These are phyloP conservation scores for Arachis monticola DNA, from an alignment of 331 rosid species.

Conservation along the genomic window DNA sequence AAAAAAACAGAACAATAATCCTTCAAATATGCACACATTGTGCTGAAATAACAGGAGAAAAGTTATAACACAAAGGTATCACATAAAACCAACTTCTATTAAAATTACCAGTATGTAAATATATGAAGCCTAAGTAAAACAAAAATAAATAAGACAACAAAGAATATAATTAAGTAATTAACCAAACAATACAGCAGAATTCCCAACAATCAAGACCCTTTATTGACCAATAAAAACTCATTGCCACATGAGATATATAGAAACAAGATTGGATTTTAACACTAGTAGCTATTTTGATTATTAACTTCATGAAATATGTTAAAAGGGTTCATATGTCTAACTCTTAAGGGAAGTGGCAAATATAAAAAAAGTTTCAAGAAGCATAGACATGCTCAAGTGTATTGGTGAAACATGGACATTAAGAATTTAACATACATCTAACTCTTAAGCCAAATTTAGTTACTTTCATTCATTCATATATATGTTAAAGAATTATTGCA, in stretches of 20 bases:
- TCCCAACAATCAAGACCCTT: background rate
- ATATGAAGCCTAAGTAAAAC: background rate
- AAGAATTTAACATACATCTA: background rate
- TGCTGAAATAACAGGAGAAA: background rate
- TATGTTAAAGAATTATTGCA: background rate
- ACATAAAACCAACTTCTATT: slow-evolving; percentile 9
- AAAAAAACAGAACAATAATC: background rate
- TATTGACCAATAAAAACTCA: slow-evolving; percentile 1
- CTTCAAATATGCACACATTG: background rate
- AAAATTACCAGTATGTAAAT: background rate
- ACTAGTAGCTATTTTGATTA: background rate
- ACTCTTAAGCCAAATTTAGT: background rate
- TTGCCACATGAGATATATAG: slow-evolving; percentile 1
- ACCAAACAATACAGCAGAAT: background rate
- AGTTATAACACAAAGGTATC: background rate
- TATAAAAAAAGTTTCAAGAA: slow-evolving; percentile 4
- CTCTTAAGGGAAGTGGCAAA: background rate
- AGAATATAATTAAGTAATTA: background rate
- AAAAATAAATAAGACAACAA: background rate
- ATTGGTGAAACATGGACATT: background rate
- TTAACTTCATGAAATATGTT: slow-evolving; percentile 6
- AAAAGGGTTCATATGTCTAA: background rate
- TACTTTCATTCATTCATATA: too few species aligned
- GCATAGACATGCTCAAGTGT: background rate
- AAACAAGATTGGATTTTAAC: slow-evolving; percentile 7